phyloP scores from a whole-genome alignment of 2,329 filamentous ascomycete species.

The Neofusicoccum parvum region DNA sequence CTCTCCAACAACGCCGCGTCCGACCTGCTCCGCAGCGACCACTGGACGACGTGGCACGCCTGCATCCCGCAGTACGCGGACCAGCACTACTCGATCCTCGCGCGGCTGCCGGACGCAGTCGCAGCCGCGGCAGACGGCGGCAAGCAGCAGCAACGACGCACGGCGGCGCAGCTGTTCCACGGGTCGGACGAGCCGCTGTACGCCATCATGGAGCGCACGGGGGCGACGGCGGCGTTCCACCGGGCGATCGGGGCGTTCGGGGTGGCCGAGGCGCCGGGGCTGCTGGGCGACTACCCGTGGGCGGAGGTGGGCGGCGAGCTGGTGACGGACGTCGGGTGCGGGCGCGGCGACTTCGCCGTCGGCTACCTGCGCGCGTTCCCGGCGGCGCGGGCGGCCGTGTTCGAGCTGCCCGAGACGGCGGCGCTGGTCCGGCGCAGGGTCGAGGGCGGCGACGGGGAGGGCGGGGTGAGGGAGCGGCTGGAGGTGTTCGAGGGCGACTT shows the following conservation, averaged over 20 bases:
- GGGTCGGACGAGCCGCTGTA: not conserved
- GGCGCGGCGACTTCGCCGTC: not conserved
- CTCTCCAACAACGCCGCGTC: not conserved
- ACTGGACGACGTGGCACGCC: slow-evolving; percentile 5
- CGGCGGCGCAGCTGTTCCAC: not conserved
- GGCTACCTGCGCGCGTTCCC: not conserved
- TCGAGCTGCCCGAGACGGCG: slow-evolving; percentile 1
- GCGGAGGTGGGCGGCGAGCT: not conserved
- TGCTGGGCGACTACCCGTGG: not conserved
- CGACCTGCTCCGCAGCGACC: not conserved
- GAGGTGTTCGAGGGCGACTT: not conserved
- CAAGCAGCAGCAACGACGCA: not conserved
- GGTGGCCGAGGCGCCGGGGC: not conserved
- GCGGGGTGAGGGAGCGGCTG: not conserved
- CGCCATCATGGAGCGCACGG: not conserved
- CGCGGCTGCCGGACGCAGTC: not conserved
- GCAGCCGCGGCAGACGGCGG: too few relatives aligned
- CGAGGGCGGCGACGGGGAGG: not conserved
- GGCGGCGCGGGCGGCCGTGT: not conserved
- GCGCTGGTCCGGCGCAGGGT: not conserved
- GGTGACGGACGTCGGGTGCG: not conserved
- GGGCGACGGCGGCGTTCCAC: not conserved
- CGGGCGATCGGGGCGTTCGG: not conserved
- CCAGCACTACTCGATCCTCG: not conserved
- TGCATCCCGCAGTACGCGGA: slow-evolving; percentile 3